These are phyloP conservation scores for Solanum hybrid DNA, from an alignment of 305 asterid species.

Conservation along the genomic window DNA sequence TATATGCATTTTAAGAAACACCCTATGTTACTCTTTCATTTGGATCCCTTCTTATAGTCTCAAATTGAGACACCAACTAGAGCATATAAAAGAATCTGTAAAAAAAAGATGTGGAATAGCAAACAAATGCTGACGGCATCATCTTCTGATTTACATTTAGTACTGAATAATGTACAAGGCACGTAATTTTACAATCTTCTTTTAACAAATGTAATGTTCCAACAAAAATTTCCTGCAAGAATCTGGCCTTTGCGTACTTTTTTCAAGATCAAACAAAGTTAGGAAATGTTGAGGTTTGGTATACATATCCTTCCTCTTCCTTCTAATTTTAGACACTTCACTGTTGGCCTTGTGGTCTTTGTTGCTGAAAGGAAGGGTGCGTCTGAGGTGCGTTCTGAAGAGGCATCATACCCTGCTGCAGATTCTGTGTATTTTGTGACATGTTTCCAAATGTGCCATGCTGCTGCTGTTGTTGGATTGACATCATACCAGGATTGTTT, in stretches of 20 bases:
- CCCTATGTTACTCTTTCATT: not conserved
- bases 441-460: constrained; percentile 75
- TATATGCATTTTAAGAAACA: not conserved
- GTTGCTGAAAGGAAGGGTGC: constrained; percentile 81
- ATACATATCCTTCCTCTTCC: not conserved
- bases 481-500: constrained; percentile 62
- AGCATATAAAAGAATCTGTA: not conserved
- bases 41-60: not conserved
- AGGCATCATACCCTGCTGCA: constrained; percentile 41
- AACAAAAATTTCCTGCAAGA: not conserved
- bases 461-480: constrained; percentile 56
- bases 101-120: not conserved
- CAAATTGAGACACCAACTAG: not conserved
- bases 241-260: not conserved
- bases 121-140: not conserved
- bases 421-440: constrained; percentile 53
- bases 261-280: not conserved
- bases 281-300: not conserved
- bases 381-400: constrained; percentile 62
- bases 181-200: not conserved
- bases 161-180: not conserved
- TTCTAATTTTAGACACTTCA: constrained; percentile 10
- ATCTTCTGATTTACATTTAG: not conserved
- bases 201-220: not conserved
- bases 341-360: constrained; percentile 78